Base-by-base conservation (phyloP, 441 rosid genomes). In the Macaranga tanarius region DNA sequence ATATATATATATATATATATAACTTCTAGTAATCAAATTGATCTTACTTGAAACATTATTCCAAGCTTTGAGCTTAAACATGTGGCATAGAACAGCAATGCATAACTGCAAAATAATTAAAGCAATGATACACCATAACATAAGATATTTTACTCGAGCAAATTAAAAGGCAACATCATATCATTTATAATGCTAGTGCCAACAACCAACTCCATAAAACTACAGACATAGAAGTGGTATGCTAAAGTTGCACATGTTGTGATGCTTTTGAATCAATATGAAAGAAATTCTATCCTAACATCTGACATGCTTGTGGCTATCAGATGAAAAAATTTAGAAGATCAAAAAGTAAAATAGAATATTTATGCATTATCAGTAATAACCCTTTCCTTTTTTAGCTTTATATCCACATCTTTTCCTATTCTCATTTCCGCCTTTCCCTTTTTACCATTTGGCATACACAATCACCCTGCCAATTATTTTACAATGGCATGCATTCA, bases 61-160 rank as follows among this genome's bases (percentile, higher is more conserved):
- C 65, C 85, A 88, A 51, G 91, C 95, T 93, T 93, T 88, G 13
- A 83, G 77, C 84, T 90, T 87, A 80, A 87, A 90, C 15, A 88
- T 66, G 77, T 81, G 91, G 85, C 95, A 90, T 48, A 93, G 93
- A 71, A 90, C 90, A 34, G 95, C 95, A 64, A 88, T 90, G 72
- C 97, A 93, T 75, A 93, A 71, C 98, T 93, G 86, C 59, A 31
- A 34, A n/a, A 71, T 20, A 65, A 38, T 70, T 47, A 40, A 52
- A 48, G 72, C 34, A 61, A 19, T 20, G 62, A 50, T 16, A 1
- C 40, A 20, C 7, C 23, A 51, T 22, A 64, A 10, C 23, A n/a
- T 23, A 42, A 26, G 61, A 13, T 4, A 61, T 40, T 13, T 5
- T 34, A 52, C 12, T 6, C 8, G 40, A 50, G 65, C 17, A 50